These are phyloP conservation scores for Paecilomyces variotii DNA, from an alignment of 2,329 filamentous ascomycete genomes.

Conservation along the genomic window DNA sequence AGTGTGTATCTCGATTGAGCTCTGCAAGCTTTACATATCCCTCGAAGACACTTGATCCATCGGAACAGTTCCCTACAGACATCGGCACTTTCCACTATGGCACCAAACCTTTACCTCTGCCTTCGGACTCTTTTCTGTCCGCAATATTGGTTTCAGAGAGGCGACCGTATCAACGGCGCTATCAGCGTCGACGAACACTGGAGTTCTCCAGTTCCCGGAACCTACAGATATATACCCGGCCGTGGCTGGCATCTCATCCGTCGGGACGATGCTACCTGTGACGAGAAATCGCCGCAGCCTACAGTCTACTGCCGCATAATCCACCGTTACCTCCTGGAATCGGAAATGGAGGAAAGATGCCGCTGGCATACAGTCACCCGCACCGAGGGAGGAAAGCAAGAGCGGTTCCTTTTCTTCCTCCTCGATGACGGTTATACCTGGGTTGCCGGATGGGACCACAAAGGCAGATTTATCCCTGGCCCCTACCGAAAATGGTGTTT, in stretches of 20 bases:
- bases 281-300: constrained; percentile 25
- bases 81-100: constrained; percentile 27
- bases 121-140: constrained; percentile 42
- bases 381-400: constrained; percentile 27
- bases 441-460: constrained; percentile 43
- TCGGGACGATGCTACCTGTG: constrained; percentile 25
- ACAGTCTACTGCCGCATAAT: constrained; percentile 44
- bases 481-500: constrained; percentile 44
- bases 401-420: constrained; percentile 40
- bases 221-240: constrained; percentile 43
- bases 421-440: constrained; percentile 43
- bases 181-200: constrained; percentile 40
- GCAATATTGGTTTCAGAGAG: constrained; percentile 41
- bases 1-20: background rate
- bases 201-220: constrained; percentile 40
- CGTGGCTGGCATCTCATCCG: constrained; percentile 44
- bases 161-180: constrained; percentile 29
- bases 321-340: constrained; percentile 41
- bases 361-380: constrained; percentile 33
- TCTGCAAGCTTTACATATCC: background rate
- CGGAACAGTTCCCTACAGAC: constrained; percentile 10
- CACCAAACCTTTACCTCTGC: constrained; percentile 44
- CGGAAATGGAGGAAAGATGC: constrained; percentile 41
- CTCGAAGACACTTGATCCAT: constrained; percentile 1
- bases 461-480: constrained; percentile 43